Conservation (phyloP, 176 grass and related monocot species). For the maize (Zea mays) region Zm-B73-REFERENCE-NAM-5.0 NC_050096.1:285815001-285815500, state of each 20-base stretch:
- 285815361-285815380: constrained; percentile 34
- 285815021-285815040: constrained; percentile 23
- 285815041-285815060: constrained; percentile 40
- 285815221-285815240: constrained; percentile 2
- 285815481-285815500: constrained; percentile 19
- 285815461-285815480: constrained; percentile 22
- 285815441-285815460: constrained; percentile 31
- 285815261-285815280: constrained; percentile 44
- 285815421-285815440: constrained; percentile 40
- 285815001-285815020: constrained; percentile 60
- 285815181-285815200: constrained; percentile 40
- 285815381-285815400: neutral
- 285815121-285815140: constrained; percentile 44
- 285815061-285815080: constrained; percentile 32
- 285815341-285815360: constrained; percentile 19
- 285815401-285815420: constrained; percentile 42
- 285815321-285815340: constrained; percentile 4
- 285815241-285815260: constrained; percentile 53
- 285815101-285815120: constrained; percentile 47
- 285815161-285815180: constrained; percentile 41
- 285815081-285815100: constrained; percentile 55
- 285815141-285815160: constrained; percentile 26
- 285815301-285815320: constrained; percentile 13
- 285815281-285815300: constrained; percentile 51
- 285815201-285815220: neutral